Base-by-base conservation (phyloP, 805 yeast species). In the Candida parachauliodes region DNA sequence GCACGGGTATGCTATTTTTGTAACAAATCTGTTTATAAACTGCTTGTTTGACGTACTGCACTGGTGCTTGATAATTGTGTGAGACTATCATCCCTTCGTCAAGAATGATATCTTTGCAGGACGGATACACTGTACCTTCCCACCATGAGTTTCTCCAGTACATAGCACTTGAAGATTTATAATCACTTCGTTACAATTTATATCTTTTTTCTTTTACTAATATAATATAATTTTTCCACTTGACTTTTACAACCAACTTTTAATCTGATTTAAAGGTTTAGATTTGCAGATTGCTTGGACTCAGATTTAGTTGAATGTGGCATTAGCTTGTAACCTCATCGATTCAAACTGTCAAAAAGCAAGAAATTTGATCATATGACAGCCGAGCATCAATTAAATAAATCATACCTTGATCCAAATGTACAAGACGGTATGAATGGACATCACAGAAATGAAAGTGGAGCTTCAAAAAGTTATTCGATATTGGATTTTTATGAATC, bases 71-170 rank as follows among this genome's bases (percentile, higher is more conserved):
- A 15, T 33, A 34, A 23, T 39, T 24, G 14, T 39, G 35, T 5
- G 67, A 59, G 3, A 67, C 49, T 5, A 68, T 44, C 31, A 67
- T 39, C 4, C 73, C 73, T 30, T 53, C 58, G 2, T 56, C 52
- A 8, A 68, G 52, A 6, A 31, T 19, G 18, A 67, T 48, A 17
- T 50, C 48, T 33, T 47, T 39, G 44, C 73, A 68, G 35, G 64
- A 54, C 4, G 59, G 57, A 36, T 55, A 67, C 18, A 47, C 47
- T 19, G 44, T 43, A 8, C 41, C 41, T 16, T 34, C 36, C 53
- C 54, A 49, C 41, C 53, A 44, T 4, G 46, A 35, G 31, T 50
- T 46, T 31, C 63, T 50, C 70, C 71, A 65, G 39, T 62, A 62
- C 70, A 66, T 64, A 21, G n/a, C n/a, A n/a, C n/a, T n/a, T n/a